A percentile compares a stretch with the other conserved stretches of the same genome.
phyloP scores from a whole-genome alignment of 2,329 filamentous ascomycete genomes.

The Neofusicoccum cordaticola region DNA sequence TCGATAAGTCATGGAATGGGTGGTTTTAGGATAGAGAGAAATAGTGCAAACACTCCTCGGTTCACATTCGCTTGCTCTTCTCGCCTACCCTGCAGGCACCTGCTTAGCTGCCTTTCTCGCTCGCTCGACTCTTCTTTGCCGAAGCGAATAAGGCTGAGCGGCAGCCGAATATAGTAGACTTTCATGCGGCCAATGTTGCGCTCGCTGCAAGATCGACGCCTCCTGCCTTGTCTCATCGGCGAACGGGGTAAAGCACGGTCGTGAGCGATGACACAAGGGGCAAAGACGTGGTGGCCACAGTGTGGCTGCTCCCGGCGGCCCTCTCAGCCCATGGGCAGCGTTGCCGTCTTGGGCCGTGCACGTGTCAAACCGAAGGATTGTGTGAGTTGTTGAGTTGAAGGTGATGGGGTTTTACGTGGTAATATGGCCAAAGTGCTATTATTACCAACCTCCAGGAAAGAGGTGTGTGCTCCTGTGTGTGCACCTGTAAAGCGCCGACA shows the following conservation, averaged over 20 bases:
- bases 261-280: not conserved
- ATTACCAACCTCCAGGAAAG: not conserved
- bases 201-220: constrained; percentile 5
- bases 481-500: not conserved
- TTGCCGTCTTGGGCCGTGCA: not conserved
- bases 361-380: not conserved
- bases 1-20: not conserved
- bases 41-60: not conserved
- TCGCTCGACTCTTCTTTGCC: not conserved
- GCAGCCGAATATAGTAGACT: constrained; percentile 1
- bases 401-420: not conserved
- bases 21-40: not conserved
- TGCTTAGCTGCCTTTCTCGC: not conserved
- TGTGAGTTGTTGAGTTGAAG: not conserved
- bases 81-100: not conserved
- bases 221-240: constrained; percentile 9
- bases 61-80: not conserved
- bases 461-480: not conserved
- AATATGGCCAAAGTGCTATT: not conserved
- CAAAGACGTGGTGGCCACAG: not conserved
- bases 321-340: not conserved
- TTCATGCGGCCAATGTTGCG: not conserved
- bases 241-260: not conserved
- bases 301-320: not conserved
- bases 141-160: constrained; percentile 4